Evolutionary conservation across 192 early-diverging fungal species (phyloP), one percentile per base, ranked within the genome.

Genomic region (Coemansia sp.): DNA sequence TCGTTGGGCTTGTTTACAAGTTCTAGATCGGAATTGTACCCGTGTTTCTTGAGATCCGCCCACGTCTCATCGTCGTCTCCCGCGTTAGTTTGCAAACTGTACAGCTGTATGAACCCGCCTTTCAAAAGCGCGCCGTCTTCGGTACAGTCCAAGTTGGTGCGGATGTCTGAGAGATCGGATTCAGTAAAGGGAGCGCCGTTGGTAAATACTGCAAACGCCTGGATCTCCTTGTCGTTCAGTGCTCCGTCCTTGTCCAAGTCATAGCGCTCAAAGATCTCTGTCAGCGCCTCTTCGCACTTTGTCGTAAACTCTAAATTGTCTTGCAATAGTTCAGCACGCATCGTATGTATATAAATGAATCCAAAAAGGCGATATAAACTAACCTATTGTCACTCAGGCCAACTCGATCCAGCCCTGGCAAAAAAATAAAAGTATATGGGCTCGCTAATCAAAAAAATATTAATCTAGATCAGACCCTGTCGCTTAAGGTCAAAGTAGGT

Each of bases 401-500:
- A 29, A 21, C 21, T 37, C 15, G 21, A 19, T 21, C 48, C 21
- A 32, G 39, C 39, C 1, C 21, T 46, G 11, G 21, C 19, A 45
- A 34, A 39, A 34, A 48, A 9, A 27, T 15, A 48, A 50, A 15
- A 44, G 42, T 48, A 12, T 29, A 32, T 53, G 64, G n/a, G 27
- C 6, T 66, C n/a, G 65, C n/a, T 3, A 17, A 34, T 21, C 3
- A 46, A 57, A 65, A 65, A 60, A 23, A 58, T 44, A 45, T 64
- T 50, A 39, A 57, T 59, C 46, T 87, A 94, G 39, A 94, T 84
- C 62, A 94, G 84, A 1, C 92, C 92, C 66, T 94, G 92, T 37
- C 91, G 87, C 78, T 92, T 93, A 27, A 94, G 86, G 77, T 94
- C 92, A 63, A 92, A 85, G 68, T 90, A 94, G 1, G 89, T 93